phyloP scores from a whole-genome alignment of 1,139 yeast species.

The Pichia sp. region DNA sequence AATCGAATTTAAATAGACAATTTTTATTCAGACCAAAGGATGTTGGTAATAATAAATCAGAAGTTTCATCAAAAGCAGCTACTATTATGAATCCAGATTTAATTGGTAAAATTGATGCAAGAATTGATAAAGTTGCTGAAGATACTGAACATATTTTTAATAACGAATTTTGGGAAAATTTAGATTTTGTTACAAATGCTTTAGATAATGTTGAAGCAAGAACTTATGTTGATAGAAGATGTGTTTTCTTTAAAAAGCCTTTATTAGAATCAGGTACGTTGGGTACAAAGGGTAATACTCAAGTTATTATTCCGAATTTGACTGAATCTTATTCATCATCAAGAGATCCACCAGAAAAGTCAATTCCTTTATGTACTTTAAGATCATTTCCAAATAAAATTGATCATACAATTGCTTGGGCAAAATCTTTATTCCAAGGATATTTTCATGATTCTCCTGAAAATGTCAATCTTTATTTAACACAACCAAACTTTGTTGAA shows the following conservation, averaged over 20 bases:
- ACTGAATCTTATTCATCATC: conserved; percentile 95
- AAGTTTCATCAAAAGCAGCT: conserved; percentile 84
- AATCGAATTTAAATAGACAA: conserved; percentile 92
- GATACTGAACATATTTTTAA: conserved; percentile 86
- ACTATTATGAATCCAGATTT: conserved; percentile 79
- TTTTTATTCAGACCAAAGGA: conserved; percentile 90
- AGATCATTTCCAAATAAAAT: conserved; percentile 97
- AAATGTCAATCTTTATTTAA: conserved; percentile 81
- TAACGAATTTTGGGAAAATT: conserved; percentile 76
- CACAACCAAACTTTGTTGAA: conserved; percentile 91
- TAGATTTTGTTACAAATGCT: conserved; percentile 92
- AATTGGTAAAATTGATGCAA: conserved; percentile 66
- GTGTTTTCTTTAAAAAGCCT: conserved; percentile 88
- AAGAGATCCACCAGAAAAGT: conserved; percentile 97
- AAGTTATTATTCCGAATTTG: conserved; percentile 85
- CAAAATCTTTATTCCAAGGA: conserved; percentile 92
- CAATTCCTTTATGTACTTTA: conserved; percentile 93
- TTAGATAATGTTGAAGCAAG: conserved; percentile 96
- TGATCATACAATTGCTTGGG: conserved; percentile 99
- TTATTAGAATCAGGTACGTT: conserved; percentile 93
- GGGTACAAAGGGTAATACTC: conserved; percentile 98
- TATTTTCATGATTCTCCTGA: conserved; percentile 86
- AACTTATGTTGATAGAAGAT: conserved; percentile 94
- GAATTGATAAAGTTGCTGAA: conserved; percentile 82
- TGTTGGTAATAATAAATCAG: conserved; percentile 87